Base-by-base conservation (phyloP, 2,329 filamentous ascomycete species). In the Cadophora sp. region DNA sequence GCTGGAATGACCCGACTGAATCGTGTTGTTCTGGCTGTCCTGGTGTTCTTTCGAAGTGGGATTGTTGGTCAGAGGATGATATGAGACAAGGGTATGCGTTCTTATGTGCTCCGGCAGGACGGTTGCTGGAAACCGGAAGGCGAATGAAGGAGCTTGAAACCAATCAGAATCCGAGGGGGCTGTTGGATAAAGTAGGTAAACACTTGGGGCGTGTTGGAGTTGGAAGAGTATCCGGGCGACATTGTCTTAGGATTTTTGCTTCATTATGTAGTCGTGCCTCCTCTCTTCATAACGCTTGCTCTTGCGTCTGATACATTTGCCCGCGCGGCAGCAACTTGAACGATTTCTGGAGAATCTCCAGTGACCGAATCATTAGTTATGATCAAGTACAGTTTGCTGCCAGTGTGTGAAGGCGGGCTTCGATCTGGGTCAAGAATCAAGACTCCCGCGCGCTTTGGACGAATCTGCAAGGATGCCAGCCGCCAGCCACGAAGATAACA, bases 391-490 rank as follows among this genome's bases (percentile, higher is more conserved):
- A 65, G 20, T 68, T 68, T 59, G 66, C 64, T 64, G 66, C 66
- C 64, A 45, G n/a, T 48, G 45, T 39, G 48, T 59, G 59, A 39
- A 62, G 48, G 41, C 20, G 51, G 59, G 27, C 27, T 45, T 59
- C 48, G 36, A 61, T 24, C 43, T 64, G 45, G 55, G 59, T 45
- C 53, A 55, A 64, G 50, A 67, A 55, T 45, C 53, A 55, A 64
- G 55, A 67, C 63, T 71, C 70, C 70, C 73, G 73, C 73, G 74
- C 74, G 73, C 71, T 70, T 62, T 66, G 61, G 20, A 24, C 36
- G 30, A 33, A n/a, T 18, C 56, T 50, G 47, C 65, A 64, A 62
- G 65, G 53, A 51, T 65, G 41, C 58, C 64, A 73, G 66, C 64
- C 72, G 72, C 73, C 72, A 68, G 71, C 70, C 69, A 71, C 70